Conservation (phyloP, 352 stramenopile genomes). For the Globisporangium nunn region DNA sequence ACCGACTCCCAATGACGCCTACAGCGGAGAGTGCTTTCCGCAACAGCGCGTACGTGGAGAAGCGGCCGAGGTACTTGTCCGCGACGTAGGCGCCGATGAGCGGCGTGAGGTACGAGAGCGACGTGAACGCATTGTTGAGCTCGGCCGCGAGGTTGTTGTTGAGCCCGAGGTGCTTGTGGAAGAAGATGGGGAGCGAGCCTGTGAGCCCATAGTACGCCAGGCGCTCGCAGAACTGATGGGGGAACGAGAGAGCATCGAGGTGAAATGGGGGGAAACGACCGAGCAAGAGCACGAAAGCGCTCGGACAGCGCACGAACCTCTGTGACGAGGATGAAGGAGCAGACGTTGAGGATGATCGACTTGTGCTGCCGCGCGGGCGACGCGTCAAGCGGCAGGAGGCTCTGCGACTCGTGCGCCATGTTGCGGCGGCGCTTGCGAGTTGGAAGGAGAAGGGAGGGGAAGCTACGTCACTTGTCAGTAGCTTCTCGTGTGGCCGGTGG, state of each 20-base stretch:
- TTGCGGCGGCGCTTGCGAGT: too few species aligned
- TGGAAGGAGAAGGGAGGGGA: too few species aligned
- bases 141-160: conserved; percentile 78
- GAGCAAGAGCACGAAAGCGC: too few species aligned
- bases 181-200: conserved; percentile 82
- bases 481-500: too few species aligned
- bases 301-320: conserved; percentile 25
- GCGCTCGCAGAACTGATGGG: conserved; percentile 68
- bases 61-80: conserved; percentile 72
- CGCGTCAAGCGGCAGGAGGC: conserved; percentile 5
- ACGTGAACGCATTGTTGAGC: conserved; percentile 82
- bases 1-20: too few species aligned
- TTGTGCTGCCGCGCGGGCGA: conserved; percentile 20
- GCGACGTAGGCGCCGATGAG: conserved; percentile 77
- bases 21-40: not conserved
- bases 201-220: conserved; percentile 80
- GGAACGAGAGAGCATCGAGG: not conserved
- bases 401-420: conserved; percentile 7
- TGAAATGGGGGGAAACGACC: too few species aligned
- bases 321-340: conserved; percentile 84
- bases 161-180: conserved; percentile 78
- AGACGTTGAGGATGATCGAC: conserved; percentile 82
- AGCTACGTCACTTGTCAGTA: too few species aligned
- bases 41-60: conserved; percentile 43
- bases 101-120: conserved; percentile 79